A percentile compares a stretch with the other conserved stretches of the same genome.
phyloP scores from a whole-genome alignment of 176 grass and related monocot species.

The Poa annua region DNA sequence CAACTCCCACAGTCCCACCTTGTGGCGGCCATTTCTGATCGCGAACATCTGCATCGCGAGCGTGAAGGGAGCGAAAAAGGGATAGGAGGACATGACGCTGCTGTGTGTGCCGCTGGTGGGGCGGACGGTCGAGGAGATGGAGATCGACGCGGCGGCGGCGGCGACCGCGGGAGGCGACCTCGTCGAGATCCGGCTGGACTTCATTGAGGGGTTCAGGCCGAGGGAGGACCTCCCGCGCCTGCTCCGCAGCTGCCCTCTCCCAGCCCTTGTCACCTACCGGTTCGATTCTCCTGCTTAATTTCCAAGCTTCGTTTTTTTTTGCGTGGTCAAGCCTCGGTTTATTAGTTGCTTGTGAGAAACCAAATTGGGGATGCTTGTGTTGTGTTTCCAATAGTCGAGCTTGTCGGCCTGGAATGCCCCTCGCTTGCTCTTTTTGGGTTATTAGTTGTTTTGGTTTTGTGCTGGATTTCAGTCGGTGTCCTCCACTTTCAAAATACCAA shows the following conservation, averaged over 20 bases:
- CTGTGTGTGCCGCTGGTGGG: conserved; percentile 83
- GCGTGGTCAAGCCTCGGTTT: neutral
- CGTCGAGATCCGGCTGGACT: conserved; percentile 92
- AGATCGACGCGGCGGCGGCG: conserved; percentile 60
- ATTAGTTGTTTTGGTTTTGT: neutral
- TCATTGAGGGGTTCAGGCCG: conserved; percentile 65
- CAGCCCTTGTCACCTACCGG: conserved; percentile 87
- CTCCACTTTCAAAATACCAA: neutral
- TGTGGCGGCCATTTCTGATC: conserved; percentile 15
- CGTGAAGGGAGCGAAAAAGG: neutral
- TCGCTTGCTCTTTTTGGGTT: neutral
- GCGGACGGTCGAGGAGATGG: conserved; percentile 87
- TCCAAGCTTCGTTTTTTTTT: neutral
- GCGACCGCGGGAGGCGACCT: conserved; percentile 66
- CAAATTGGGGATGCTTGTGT: neutral
- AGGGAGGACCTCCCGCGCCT: conserved; percentile 61
- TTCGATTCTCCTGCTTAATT: conserved; percentile 10
- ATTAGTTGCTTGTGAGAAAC: neutral
- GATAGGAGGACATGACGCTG: conserved; percentile 63
- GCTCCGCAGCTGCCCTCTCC: conserved; percentile 63
- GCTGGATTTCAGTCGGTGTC: neutral
- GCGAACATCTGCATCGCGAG: conserved; percentile 29
- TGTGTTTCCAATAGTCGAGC: neutral
- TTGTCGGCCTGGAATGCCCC: neutral
- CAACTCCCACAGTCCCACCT: neutral